These are phyloP conservation scores for Ustilago cynodontis DNA, from an alignment of 1,284 basidiomycete genomes.

Conservation along the genomic window DNA sequence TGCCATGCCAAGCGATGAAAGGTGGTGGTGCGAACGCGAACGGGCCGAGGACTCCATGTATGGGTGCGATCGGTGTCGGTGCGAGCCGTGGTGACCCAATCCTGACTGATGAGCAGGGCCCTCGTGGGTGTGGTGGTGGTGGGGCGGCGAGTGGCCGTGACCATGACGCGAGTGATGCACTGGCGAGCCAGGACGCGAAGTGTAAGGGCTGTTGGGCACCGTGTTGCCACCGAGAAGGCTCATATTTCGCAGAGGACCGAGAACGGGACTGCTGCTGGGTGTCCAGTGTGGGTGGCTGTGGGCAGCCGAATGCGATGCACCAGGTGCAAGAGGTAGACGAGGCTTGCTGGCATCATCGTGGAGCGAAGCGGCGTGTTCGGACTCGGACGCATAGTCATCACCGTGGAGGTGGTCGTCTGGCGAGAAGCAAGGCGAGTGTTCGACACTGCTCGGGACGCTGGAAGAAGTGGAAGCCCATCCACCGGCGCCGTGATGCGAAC, in stretches of 20 bases:
- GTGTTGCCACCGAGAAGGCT: constrained; percentile 64
- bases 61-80: constrained; percentile 66
- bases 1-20: constrained; percentile 58
- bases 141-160: constrained; percentile 45
- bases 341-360: constrained; percentile 40
- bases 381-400: constrained; percentile 62
- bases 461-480: constrained; percentile 58
- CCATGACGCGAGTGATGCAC: constrained; percentile 38
- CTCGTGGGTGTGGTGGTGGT: constrained; percentile 52
- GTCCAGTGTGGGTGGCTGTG: constrained; percentile 58
- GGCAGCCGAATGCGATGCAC: constrained; percentile 18
- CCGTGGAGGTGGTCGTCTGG: constrained; percentile 60
- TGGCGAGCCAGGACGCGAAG: constrained; percentile 64
- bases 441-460: constrained; percentile 65
- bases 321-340: constrained; percentile 23
- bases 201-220: constrained; percentile 64
- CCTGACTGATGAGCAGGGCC: constrained; percentile 64
- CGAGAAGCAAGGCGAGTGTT: constrained; percentile 65
- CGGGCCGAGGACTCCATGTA: constrained; percentile 55
- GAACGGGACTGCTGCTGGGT: constrained; percentile 67
- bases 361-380: constrained; percentile 45
- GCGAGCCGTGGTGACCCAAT: constrained; percentile 63
- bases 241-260: constrained; percentile 68
- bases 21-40: constrained; percentile 65
- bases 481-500: constrained; percentile 40